phyloP scores from a whole-genome alignment of 768 basidiomycete genomes.

The Mycena leptocephala region DNA sequence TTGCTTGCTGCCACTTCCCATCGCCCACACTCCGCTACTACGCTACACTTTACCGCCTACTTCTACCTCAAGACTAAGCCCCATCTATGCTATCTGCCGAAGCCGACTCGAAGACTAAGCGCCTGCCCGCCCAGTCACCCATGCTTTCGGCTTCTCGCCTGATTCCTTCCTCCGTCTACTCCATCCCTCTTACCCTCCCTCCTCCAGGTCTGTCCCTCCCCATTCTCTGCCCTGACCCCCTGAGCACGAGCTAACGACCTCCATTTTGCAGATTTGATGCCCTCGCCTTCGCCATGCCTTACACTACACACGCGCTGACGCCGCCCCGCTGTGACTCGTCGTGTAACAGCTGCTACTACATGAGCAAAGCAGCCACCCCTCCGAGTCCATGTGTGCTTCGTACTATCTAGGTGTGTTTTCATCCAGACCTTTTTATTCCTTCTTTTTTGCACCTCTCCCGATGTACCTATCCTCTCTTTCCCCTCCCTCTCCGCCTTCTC shows the following conservation, averaged over 20 bases:
- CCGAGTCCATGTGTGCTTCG: not conserved
- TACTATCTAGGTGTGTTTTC: not conserved
- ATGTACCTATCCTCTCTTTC: not conserved
- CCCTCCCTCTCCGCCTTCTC: too few relatives aligned
- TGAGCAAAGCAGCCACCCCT: not conserved
- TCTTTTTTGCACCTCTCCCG: slow-evolving; percentile 1
- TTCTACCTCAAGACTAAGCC: slow-evolving; percentile 11
- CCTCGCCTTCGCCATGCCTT: not conserved
- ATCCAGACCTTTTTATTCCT: slow-evolving; percentile 5
- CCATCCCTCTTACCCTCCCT: not conserved
- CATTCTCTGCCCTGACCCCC: not conserved
- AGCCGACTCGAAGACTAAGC: slow-evolving; percentile 5
- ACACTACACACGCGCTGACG: not conserved
- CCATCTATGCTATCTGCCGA: slow-evolving; percentile 5
- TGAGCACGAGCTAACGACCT: not conserved
- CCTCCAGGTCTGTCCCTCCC: slow-evolving; percentile 2
- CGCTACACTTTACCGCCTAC: slow-evolving; percentile 1
- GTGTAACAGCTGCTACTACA: not conserved
- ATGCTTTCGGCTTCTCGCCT: not conserved
- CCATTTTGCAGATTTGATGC: not conserved
- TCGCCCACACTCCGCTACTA: not conserved
- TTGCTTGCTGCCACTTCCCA: not conserved
- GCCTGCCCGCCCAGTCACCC: not conserved
- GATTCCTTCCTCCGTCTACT: not conserved
- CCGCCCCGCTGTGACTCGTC: not conserved